Evolutionary conservation across 2,329 filamentous ascomycete genomes (phyloP).

Genomic region (Alternaria sp.): DNA sequence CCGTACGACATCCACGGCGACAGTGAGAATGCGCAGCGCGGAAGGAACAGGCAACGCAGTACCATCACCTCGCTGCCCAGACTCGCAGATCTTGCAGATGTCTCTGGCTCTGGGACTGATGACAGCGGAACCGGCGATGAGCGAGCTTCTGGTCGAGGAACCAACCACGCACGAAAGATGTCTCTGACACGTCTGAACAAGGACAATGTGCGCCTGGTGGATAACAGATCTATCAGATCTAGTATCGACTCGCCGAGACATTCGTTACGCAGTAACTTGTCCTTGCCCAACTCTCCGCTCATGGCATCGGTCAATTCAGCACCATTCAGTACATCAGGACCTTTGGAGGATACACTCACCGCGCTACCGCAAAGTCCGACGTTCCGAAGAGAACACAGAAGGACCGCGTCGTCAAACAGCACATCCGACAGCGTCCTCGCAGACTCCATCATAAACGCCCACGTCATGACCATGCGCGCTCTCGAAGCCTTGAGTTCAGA

Average conservation of each 20-base stretch:
- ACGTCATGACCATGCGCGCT: conserved; percentile 37
- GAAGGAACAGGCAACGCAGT: conserved; percentile 19
- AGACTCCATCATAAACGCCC: conserved; percentile 39
- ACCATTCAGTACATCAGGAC: neutral
- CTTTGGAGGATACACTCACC: neutral
- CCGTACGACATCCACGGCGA: neutral
- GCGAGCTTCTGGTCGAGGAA: neutral
- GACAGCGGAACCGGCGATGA: neutral
- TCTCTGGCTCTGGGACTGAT: conserved; percentile 10
- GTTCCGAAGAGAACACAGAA: conserved; percentile 17
- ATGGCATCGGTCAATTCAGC: conserved; percentile 10
- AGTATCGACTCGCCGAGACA: conserved; percentile 25
- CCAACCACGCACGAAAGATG: conserved; percentile 31
- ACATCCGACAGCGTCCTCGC: conserved; percentile 35
- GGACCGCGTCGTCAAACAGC: conserved; percentile 5
- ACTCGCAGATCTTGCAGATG: conserved; percentile 11
- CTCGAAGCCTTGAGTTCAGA: conserved; percentile 31
- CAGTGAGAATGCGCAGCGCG: conserved; percentile 1
- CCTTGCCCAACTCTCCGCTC: conserved; percentile 4
- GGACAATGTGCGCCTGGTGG: conserved; percentile 29
- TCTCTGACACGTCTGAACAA: conserved; percentile 31
- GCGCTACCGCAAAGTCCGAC: neutral
- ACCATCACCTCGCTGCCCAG: conserved; percentile 23
- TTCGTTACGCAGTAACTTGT: conserved; percentile 21
- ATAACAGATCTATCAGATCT: conserved; percentile 27